Percentiles rank a stretch among this genome's conserved stretches.
Evolutionary conservation across 73 alveolate genomes (phyloP).

Genomic region (Paramecium tetraurelia): DNA sequence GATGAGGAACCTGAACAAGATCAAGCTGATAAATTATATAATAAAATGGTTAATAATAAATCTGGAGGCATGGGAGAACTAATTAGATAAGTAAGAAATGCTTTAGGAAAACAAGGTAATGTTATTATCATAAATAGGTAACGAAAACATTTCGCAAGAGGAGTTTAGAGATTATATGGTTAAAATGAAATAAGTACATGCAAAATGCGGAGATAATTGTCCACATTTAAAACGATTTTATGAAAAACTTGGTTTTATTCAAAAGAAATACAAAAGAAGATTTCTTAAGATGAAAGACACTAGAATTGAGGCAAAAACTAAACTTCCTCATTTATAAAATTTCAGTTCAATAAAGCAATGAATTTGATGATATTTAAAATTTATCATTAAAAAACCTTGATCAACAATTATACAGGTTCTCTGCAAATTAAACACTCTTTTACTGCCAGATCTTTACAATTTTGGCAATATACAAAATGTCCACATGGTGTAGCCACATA

Average conservation of each 20-base stretch:
- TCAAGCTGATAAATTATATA: conserved; percentile 29
- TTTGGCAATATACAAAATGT: neutral
- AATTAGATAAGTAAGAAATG: conserved; percentile 39
- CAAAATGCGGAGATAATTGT: conserved; percentile 62
- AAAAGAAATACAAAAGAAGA: conserved; percentile 60
- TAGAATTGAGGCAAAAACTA: conserved; percentile 48
- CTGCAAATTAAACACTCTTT: neutral
- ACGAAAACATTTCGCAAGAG: conserved; percentile 48
- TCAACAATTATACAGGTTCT: neutral
- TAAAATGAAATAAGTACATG: conserved; percentile 55
- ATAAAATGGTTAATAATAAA: conserved; percentile 19
- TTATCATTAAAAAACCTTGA: neutral
- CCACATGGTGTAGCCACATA: conserved; percentile 44
- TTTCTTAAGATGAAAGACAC: conserved; percentile 64
- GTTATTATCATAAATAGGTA: neutral
- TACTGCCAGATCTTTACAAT: neutral
- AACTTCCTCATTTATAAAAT: conserved; percentile 34
- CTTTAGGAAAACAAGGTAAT: conserved; percentile 33
- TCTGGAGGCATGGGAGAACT: conserved; percentile 6
- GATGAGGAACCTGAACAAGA: conserved; percentile 35
- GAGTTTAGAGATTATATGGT: conserved; percentile 55
- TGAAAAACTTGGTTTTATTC: conserved; percentile 59
- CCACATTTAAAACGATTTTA: conserved; percentile 62
- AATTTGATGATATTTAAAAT: neutral
- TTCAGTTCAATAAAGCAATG: neutral